Conservation (phyloP, 2,329 filamentous ascomycete species). For the Colletotrichum sp. region DNA sequence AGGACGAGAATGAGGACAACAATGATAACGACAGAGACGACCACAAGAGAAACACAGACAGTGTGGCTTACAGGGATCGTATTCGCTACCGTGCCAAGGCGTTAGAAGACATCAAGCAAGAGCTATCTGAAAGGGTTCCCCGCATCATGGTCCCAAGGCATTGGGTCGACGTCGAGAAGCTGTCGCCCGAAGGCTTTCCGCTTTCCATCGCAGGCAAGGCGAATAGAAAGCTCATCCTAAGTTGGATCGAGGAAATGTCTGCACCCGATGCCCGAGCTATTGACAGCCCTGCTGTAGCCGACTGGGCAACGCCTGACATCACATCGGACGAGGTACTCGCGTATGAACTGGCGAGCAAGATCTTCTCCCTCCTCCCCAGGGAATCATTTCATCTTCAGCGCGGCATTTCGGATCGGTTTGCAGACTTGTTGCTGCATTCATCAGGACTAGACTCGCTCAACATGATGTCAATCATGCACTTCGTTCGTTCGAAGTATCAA, state of each 20-base stretch:
- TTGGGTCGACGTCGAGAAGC: background rate
- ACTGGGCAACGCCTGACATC: background rate
- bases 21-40: background rate
- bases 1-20: background rate
- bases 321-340: background rate
- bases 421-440: background rate
- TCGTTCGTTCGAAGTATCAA: background rate
- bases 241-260: background rate
- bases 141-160: conserved; percentile 1
- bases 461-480: conserved; percentile 20
- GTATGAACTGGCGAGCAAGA: background rate
- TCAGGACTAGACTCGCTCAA: conserved; percentile 11
- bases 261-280: background rate
- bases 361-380: background rate
- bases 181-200: background rate
- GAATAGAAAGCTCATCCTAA: background rate
- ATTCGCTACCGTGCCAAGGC: background rate
- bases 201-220: background rate
- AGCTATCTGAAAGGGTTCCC: background rate
- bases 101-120: background rate
- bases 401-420: background rate
- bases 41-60: background rate
- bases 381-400: background rate
- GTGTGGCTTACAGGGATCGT: fast-evolving
- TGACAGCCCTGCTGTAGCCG: background rate